Base-by-base conservation (phyloP, 2,329 filamentous ascomycete species). In the Hawksworthiomyces lignivorus region DNA sequence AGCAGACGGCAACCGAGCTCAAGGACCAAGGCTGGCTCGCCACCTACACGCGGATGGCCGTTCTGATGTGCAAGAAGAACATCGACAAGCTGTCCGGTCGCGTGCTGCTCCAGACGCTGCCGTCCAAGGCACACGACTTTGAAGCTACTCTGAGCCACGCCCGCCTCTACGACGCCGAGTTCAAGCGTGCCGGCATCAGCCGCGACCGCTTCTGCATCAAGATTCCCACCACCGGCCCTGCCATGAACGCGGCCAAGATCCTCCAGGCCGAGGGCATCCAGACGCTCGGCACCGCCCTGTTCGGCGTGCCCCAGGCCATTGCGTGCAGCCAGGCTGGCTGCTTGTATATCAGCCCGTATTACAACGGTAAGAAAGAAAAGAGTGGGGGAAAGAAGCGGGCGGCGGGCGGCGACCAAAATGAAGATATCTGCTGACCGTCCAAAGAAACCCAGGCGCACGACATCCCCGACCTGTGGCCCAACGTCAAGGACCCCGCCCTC, bases 161-260 rank as follows among this genome's bases (percentile, higher is more conserved):
- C 1, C 64, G 61, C 1, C 54, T 67, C 1, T 73, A 71, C 48
- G 69, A 65, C 32, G 47, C 51, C 4, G 69, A 73, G 50, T 70
- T 73, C 41, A 60, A 61, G 5, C 59, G 56, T 5, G 63, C 59
- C 3, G 67, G 68, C 2, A 66, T 73, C 33, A 48, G 60, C 4
- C 60, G 65, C 15, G 66, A 70, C 43, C 60, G 65, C 10, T 71
- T 65, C 50, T 68, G 64, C 49, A 71, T 73, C 60, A 73, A 73
- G 53, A 72, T 73, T 19, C 69, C 69, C 9, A 62, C 61, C 20
- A 72, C 69, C 0, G 69, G 69, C 0, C 62, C 68, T 0, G 69
- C 65, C 9, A 52, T 73, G 20, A 68, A 64, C 39, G 68, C 67
- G 0, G 65, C 63, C 21, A 64, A 61, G 36, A 56, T 62, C 12